Evolutionary conservation across 1,284 basidiomycete species (phyloP), one percentile per base, ranked within the genome.

Genomic region (Ganoderma lucidum): DNA sequence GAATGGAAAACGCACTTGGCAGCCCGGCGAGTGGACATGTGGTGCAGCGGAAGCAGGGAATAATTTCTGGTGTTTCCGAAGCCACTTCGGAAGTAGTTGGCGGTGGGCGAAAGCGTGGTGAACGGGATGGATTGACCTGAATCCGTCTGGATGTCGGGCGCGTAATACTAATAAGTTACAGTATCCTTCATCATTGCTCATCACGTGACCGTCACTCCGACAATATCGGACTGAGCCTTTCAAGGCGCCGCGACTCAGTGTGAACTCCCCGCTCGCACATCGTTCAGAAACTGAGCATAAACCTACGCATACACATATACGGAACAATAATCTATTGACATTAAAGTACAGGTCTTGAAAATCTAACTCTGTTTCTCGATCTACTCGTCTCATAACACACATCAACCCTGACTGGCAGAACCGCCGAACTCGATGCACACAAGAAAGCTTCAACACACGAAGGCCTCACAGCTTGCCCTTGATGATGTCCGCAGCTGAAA

Each of bases 401-500:
- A 8, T 8, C 35, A 35, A 35, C 35, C 35, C 35, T 35, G 35
- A 35, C 35, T 35, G 35, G 35, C 35, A 35, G 35, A 35, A 35
- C 35, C 35, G 35, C 59, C 23, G 41, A n/a, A 12, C 32, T 53
- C 61, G 60, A 55, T 35, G 48, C 45, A 44, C 30, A n/a, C 23
- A 51, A 8, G 1, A 30, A 19, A 10, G 48, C 48, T 55, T 61
- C 64, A 60, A 59, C 60, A 65, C 66, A 63, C 62, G 62, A 66
- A 44, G 37, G 6, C 53, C 32, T 70, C 62, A 73, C 64, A 67
- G n/a, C 66, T 67, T 67, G 35, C 78, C 78, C 70, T 76, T 78
- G 68, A 81, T 77, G 63, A 81, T 80, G 51, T 78, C 80, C 23
- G 80, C 78, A 32, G 74, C 79, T 80, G 23, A 51, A 15, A 30